Evolutionary conservation across 2,329 filamentous ascomycete species (phyloP), one percentile per base, ranked within the genome.

Genomic region (Neopestalotiopsis sp.): DNA sequence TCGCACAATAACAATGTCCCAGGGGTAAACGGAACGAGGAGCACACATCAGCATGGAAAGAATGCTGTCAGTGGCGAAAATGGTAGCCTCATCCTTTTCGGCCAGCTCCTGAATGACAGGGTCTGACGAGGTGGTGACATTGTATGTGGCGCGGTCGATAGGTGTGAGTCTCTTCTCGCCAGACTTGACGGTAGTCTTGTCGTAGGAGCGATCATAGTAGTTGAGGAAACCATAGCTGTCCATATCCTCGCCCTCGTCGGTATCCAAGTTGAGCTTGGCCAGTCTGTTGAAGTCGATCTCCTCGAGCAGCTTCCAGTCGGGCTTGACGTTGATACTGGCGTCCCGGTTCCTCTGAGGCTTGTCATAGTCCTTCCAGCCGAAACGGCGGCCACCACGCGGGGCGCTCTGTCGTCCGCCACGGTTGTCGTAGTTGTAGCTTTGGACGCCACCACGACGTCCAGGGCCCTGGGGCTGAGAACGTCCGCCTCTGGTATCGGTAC

Each of bases 21-120:
- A 99, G 58, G 95, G 95, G 86, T 98, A 98, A 72, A 99, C 94
- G 69, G 94, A 97, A 77, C 97, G 94, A 69, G 96, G 93, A 65
- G 96, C 91, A 84, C 96, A 99, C 96, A 99, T 99, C 77, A 99
- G 91, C 94, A 98, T 98, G 74, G 95, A 98, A 70, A 99, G 90
- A 76, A 99, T 95, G 84, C 92, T 97, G 82, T 98, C 95, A 59
- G 96, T 98, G 72, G 96, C 94, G 79, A 98, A 99, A 78, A 99
- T 95, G 75, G 94, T 96, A 61, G 95, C 96, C 84, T 98, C 95
- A 78, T 97, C 91, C 86, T 95, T 97, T 76, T 98, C 95, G 72
- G 96, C 93, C 68, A 98, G 90, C 80, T 98, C 95, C 85, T 98
- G 95, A 79, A 99, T 97, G 76, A 99, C 90, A 61, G 96, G 96